Base-by-base conservation (phyloP, 352 stramenopile species). In the Saprolegnia diclina region DNA sequence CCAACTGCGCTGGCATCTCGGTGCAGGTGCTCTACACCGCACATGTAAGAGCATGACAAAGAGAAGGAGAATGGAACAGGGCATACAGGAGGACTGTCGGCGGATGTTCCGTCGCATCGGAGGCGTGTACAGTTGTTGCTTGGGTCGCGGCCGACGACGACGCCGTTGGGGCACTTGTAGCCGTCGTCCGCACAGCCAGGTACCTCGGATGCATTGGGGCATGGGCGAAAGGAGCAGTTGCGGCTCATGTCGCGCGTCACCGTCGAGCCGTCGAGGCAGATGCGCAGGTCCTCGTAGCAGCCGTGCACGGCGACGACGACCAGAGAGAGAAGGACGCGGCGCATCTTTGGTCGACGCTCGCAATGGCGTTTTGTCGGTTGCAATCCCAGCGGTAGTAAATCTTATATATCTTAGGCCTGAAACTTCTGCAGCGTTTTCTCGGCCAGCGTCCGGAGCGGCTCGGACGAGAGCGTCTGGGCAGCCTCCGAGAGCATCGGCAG, bases 131-230 rank as follows among this genome's bases (percentile, higher is more conserved):
- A 64, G 11, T 64, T 64, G 56, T 44, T 40, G 5, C 9, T 5
- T 10, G 56, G 56, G 22, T 64, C 56, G 18, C 56, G 56, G 56
- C 56, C 56, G 18, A 64, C 56, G n/a, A 32, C 56, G 22, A 32
- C 32, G 19, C 42, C 57, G 24, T 66, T 24, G 5, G 57, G 57
- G 40, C 57, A 66, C 13, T 29, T 24, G 29, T 21, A 48, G 19
- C 24, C 38, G 42, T 55, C 57, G 14, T 54, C 42, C 18, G 50
- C 42, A 16, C 40, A 55, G 29, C 35, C 57, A n/a, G n/a, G n/a
- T n/a, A n/a, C n/a, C n/a, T 45, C 38, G 14, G 22, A 11, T 3
- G 40, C 26, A 48, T 48, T 48, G 42, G 42, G 42, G 42, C 42
- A 48, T 1, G 42, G 42, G 7, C 13, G 42, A 14, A 14, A 48